Conservation (phyloP, 805 yeast genomes). For the Candida taoyuanica region DNA sequence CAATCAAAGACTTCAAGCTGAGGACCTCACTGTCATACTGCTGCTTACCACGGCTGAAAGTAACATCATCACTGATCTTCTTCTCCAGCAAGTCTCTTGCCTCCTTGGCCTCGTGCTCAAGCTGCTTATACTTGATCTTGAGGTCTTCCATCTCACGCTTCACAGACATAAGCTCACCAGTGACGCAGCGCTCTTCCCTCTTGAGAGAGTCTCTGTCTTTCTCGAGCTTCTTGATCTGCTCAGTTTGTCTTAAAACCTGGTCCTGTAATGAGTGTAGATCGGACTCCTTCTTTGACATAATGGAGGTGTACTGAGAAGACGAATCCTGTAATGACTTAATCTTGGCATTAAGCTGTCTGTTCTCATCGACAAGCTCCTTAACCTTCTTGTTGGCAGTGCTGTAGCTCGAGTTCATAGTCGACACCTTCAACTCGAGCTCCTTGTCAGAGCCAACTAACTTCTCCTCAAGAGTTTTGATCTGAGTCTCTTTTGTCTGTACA, state of each 20-base stretch:
- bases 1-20: constrained; percentile 31
- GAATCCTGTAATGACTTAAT: constrained; percentile 35
- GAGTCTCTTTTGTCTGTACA: constrained; percentile 31
- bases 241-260: constrained; percentile 25
- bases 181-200: constrained; percentile 26
- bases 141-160: constrained; percentile 26
- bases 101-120: constrained; percentile 43
- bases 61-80: constrained; percentile 38
- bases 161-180: constrained; percentile 25
- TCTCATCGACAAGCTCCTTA: constrained; percentile 39
- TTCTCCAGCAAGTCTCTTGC: constrained; percentile 38
- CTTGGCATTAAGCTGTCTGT: constrained; percentile 36
- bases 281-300: constrained; percentile 32
- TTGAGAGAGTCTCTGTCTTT: constrained; percentile 29
- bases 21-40: constrained; percentile 37
- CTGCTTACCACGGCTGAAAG: constrained; percentile 42
- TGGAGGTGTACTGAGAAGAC: constrained; percentile 31
- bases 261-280: constrained; percentile 30
- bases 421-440: constrained; percentile 33
- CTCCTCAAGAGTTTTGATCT: constrained; percentile 29
- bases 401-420: constrained; percentile 30
- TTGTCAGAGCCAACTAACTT: constrained; percentile 29
- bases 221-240: constrained; percentile 24
- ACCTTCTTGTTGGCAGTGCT: constrained; percentile 34
- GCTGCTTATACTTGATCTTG: constrained; percentile 29